Evolutionary conservation across 805 yeast genomes (phyloP), one percentile per base, ranked within the genome.

Genomic region (Debaryomyces hansenii): DNA sequence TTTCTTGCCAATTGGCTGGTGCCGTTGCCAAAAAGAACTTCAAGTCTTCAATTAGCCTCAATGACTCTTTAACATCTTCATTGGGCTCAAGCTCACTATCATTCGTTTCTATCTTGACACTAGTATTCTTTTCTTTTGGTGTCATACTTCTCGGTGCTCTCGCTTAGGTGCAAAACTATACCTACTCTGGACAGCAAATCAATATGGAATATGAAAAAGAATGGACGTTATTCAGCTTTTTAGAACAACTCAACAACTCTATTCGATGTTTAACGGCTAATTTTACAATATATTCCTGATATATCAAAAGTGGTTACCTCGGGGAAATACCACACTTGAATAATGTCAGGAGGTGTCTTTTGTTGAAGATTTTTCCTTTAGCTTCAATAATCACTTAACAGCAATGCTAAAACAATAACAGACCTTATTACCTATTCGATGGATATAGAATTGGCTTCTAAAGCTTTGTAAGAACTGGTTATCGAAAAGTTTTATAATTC

Each of bases 1-100:
- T 84, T 49, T 83, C 87, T 60, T 84, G 90, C 96, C 97, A 92
- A 58, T 85, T 87, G 4, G 94, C 92, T 0, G 99, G 98, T 0
- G 98, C 98, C 0, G 96, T 89, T 2, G 90, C 88, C 39, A 92
- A 70, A 59, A 92, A 92, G 67, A 85, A 85, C 70, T 90, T 89
- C 54, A 91, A 67, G 59, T 87, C 94, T 52, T 86, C 90, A 20
- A 86, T 83, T 40, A 83, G 69, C 45, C 84, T 70, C 41, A 85
- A 64, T 10, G 86, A 75, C 57, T 82, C 87, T 41, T 53, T 50
- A 6, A 52, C 53, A 11, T 50, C 49, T 32, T 41, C 46, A 3
- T 40, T 16, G 20, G 33, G 20, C 27, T 38, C 49, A 21, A 31
- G 16, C 34, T 31, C 34, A 12, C 16, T 31, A n/a, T 31, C 34